phyloP scores from a whole-genome alignment of 164 flowering plant genomes.

The Stephania japonica region DNA sequence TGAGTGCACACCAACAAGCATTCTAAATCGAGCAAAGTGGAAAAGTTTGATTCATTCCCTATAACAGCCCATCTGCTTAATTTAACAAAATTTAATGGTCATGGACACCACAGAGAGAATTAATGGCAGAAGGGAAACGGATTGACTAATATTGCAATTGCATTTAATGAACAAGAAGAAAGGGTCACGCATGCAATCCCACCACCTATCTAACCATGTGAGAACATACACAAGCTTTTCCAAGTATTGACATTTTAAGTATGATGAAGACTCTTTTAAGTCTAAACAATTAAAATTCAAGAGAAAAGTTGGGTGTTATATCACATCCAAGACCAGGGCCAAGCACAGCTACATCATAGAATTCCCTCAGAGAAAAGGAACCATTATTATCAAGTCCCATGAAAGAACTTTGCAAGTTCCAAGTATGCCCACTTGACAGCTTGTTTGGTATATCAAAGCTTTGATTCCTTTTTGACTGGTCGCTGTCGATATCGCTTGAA shows the following conservation, averaged over 20 bases:
- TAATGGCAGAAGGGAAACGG: neutral
- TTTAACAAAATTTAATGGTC: neutral
- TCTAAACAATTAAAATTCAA: no score
- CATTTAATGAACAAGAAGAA: no score
- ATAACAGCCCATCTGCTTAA: neutral
- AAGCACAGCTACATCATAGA: neutral
- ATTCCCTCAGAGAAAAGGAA: neutral
- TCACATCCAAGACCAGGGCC: no score
- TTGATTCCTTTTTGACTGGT: neutral
- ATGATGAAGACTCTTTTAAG: no score
- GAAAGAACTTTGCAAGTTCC: neutral
- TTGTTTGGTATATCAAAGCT: neutral
- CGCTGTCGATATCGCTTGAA: neutral
- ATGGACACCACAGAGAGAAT: neutral
- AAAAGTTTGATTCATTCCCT: neutral
- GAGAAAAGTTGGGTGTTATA: no score
- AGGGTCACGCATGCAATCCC: no score
- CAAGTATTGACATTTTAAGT: no score
- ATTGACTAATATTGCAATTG: no score
- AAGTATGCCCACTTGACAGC: neutral
- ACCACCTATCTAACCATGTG: no score
- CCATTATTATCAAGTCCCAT: neutral
- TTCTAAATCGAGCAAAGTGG: no score
- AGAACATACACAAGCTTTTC: no score
- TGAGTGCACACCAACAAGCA: no score